These are phyloP conservation scores for Hortiboletus campestris DNA, from an alignment of 768 basidiomycete species.

Conservation along the genomic window DNA sequence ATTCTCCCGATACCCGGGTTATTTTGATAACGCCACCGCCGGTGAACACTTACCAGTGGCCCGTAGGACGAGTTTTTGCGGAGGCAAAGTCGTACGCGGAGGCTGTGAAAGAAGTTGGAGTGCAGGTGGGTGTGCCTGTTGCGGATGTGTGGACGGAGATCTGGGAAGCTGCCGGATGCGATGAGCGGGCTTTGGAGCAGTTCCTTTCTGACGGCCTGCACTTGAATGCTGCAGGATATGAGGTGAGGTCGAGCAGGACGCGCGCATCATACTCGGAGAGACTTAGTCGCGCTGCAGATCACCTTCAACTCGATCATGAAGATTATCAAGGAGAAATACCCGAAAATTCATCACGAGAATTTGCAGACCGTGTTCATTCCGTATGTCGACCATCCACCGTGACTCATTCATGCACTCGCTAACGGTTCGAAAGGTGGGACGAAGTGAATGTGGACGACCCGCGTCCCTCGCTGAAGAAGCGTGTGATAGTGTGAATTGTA, in stretches of 20 bases:
- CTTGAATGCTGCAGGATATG: slow-evolving; percentile 70
- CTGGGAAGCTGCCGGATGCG: slow-evolving; percentile 70
- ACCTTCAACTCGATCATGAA: slow-evolving; percentile 61
- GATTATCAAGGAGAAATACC: slow-evolving; percentile 55
- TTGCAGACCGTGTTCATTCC: slow-evolving; percentile 56
- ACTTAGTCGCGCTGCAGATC: slow-evolving; percentile 42
- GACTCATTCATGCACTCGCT: neutral
- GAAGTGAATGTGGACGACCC: slow-evolving; percentile 24
- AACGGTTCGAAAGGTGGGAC: slow-evolving; percentile 21
- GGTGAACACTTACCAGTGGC: slow-evolving; percentile 61
- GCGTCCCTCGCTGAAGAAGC: slow-evolving; percentile 22
- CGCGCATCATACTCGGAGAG: neutral
- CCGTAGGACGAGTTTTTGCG: slow-evolving; percentile 49
- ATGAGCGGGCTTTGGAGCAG: slow-evolving; percentile 48
- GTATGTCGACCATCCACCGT: slow-evolving; percentile 42
- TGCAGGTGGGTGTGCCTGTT: slow-evolving; percentile 52
- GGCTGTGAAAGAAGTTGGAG: slow-evolving; percentile 61
- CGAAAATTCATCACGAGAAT: slow-evolving; percentile 67
- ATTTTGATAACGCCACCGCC: slow-evolving; percentile 87
- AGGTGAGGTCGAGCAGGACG: slow-evolving; percentile 42
- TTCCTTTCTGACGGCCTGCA: slow-evolving; percentile 80
- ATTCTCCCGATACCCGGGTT: slow-evolving; percentile 72
- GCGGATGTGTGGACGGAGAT: slow-evolving; percentile 74
- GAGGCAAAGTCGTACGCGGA: slow-evolving; percentile 68
- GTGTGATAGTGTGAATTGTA: slow-evolving; percentile 8